Evolutionary conservation across 495 filamentous ascomycete genomes (phyloP).

Genomic region (Hyaloscypha hepaticicola): DNA sequence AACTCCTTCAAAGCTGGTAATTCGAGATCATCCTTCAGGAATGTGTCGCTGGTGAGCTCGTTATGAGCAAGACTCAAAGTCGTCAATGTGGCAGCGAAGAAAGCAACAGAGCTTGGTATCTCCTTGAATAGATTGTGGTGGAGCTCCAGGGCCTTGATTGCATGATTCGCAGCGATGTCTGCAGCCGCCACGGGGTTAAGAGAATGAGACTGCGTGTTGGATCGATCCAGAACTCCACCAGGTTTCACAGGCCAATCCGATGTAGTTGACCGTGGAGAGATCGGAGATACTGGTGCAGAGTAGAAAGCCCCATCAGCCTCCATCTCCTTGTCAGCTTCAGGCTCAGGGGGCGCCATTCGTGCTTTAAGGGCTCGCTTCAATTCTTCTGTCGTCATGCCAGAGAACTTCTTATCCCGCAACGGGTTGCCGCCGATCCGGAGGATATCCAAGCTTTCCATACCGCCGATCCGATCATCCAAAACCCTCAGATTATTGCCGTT

Average conservation of each 20-base stretch:
- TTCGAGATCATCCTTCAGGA: conserved; percentile 59
- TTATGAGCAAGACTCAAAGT: conserved; percentile 80
- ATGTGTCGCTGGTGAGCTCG: conserved; percentile 58
- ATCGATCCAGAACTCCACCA: conserved; percentile 73
- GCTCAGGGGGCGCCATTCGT: conserved; percentile 58
- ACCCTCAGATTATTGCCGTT: conserved; percentile 77
- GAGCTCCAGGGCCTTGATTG: conserved; percentile 57
- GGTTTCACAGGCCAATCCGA: conserved; percentile 62
- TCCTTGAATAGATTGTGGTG: conserved; percentile 71
- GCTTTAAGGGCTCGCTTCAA: conserved; percentile 74
- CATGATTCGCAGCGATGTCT: conserved; percentile 46
- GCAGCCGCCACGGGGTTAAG: conserved; percentile 52
- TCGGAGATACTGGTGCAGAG: conserved; percentile 27
- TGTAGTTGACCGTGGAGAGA: conserved; percentile 37
- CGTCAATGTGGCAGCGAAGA: conserved; percentile 66
- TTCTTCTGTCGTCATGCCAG: conserved; percentile 75
- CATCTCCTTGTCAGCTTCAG: conserved; percentile 32
- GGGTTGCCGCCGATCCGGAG: conserved; percentile 84
- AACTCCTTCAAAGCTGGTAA: conserved; percentile 75
- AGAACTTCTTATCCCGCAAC: conserved; percentile 78
- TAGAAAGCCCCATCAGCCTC: conserved; percentile 32
- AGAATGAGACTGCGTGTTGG: conserved; percentile 58
- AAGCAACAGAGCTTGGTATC: conserved; percentile 66
- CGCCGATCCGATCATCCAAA: conserved; percentile 72
- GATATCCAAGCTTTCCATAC: conserved; percentile 73